Base-by-base conservation (phyloP, 1,139 yeast species). In the Sugiyamaella castrensis region DNA sequence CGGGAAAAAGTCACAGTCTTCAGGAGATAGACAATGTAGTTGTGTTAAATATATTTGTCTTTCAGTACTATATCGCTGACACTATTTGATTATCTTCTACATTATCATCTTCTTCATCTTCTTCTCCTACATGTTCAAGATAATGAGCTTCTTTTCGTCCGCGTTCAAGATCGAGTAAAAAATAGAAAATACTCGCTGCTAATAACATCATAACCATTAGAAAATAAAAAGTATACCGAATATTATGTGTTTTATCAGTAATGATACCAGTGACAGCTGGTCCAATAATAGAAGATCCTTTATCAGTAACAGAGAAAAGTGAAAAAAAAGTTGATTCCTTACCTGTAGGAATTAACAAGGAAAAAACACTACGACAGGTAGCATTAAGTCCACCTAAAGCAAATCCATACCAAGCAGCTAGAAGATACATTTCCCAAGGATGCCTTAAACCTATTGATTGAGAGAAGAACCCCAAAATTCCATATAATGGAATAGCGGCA, bases 261-360 rank as follows among this genome's bases (percentile, higher is more conserved):
- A 84, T 75, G 50, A 82, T 52, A 0, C 87, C 91, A 11, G 84
- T 78, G 27, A 83, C 59, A 7, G 80, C 66, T 0, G 91, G 91
- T 0, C 91, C 89, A 30, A 84, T 56, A 4, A 84, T 76, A 0
- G 87, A 80, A 8, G 87, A 80, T 2, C 89, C 88, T 59, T 84
- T 84, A 62, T 84, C 91, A 0, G 91, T 84, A 37, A 84, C 80
- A 31, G 84, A 77, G 63, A 79, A 84, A 39, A 84, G 67, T 12
- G 88, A 82, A 64, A 84, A 84, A 60, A 83, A 84, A 2, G 82
- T 78, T 1, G 83, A 78, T 58, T 84, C 91, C 57, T 77, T 80
- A 12, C 89, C 89, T 37, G 69, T 72, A 15, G 91, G 91, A 40
- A 84, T 81, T 46, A 84, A 71, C 58, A 82, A 63, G 30, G 85